Evolutionary conservation across 192 early-diverging fungal species (phyloP).

Genomic region (Umbelopsis isabellina): DNA sequence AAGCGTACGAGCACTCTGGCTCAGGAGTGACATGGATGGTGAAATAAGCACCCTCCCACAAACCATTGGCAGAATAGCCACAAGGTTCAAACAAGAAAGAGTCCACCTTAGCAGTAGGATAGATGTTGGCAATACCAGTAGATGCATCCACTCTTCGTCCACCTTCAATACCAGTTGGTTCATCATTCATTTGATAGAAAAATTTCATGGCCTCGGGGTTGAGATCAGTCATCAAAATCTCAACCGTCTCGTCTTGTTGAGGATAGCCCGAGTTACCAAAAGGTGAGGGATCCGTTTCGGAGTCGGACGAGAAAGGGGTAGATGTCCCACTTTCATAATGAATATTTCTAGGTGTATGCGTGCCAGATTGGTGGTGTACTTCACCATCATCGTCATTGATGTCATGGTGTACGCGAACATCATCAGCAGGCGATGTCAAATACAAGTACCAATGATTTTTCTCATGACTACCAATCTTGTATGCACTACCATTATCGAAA

Average conservation of each 20-base stretch:
- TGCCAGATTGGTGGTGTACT: constrained; percentile 20
- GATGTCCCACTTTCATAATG: constrained; percentile 24
- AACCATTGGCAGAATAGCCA: constrained; percentile 94
- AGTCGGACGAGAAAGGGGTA: constrained; percentile 29
- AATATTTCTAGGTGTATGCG: constrained; percentile 3
- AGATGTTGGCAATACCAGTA: constrained; percentile 82
- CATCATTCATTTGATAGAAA: constrained; percentile 72
- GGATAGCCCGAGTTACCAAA: constrained; percentile 37
- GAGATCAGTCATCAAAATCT: constrained; percentile 95
- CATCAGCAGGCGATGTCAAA: constrained; percentile 71
- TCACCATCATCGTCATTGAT: constrained; percentile 43
- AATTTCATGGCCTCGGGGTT: constrained; percentile 76
- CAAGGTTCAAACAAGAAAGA: constrained; percentile 95
- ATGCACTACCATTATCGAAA: constrained; percentile 78
- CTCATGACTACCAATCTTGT: constrained; percentile 92
- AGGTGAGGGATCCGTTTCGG: constrained; percentile 26
- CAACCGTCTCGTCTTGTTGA: constrained; percentile 85
- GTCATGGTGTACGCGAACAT: constrained; percentile 46
- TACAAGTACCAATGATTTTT: constrained; percentile 97
- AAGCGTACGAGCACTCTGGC: constrained; percentile 98
- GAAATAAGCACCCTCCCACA: constrained; percentile 84
- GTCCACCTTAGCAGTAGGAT: constrained; percentile 82
- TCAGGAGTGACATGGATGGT: constrained; percentile 99
- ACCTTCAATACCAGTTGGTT: constrained; percentile 62
- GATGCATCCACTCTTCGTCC: constrained; percentile 70